Conservation (phyloP, 2,329 filamentous ascomycete genomes). For the Trichothecium roseum region DNA sequence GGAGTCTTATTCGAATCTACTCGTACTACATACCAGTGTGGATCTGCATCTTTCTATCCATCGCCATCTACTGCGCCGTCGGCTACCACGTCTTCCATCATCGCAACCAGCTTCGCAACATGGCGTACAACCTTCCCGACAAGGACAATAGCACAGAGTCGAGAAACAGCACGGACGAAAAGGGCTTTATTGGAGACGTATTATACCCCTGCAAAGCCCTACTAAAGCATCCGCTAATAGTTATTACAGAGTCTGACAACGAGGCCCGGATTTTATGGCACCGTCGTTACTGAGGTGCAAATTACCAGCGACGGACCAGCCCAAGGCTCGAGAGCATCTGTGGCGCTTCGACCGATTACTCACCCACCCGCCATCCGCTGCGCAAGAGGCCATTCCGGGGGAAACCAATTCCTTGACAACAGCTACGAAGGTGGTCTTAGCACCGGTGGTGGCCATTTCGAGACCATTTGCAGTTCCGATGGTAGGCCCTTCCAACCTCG, state of each 20-base stretch:
- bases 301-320: conserved; percentile 20
- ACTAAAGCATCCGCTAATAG: background rate
- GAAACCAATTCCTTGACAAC: background rate
- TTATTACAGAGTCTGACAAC: conserved; percentile 15
- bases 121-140: conserved; percentile 18
- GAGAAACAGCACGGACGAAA: conserved; percentile 14
- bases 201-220: conserved; percentile 7
- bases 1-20: conserved; percentile 45
- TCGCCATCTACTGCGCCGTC: conserved; percentile 44
- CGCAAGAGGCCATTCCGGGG: conserved; percentile 5
- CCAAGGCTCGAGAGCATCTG: conserved; percentile 5
- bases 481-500: conserved; percentile 4
- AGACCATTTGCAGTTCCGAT: conserved; percentile 18
- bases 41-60: conserved; percentile 44
- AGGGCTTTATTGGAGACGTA: conserved; percentile 17
- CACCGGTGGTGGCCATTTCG: conserved; percentile 13
- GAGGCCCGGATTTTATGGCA: conserved; percentile 28
- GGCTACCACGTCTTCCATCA: conserved; percentile 49
- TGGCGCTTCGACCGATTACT: conserved; percentile 2
- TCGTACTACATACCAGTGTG: conserved; percentile 52
- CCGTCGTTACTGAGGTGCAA: conserved; percentile 39
- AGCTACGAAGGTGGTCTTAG: too few species aligned
- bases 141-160: conserved; percentile 12
- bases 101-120: conserved; percentile 42
- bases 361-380: conserved; percentile 9